Base-by-base conservation (phyloP, 148 eudicot genomes). In the Chenopodium formosanum region DNA sequence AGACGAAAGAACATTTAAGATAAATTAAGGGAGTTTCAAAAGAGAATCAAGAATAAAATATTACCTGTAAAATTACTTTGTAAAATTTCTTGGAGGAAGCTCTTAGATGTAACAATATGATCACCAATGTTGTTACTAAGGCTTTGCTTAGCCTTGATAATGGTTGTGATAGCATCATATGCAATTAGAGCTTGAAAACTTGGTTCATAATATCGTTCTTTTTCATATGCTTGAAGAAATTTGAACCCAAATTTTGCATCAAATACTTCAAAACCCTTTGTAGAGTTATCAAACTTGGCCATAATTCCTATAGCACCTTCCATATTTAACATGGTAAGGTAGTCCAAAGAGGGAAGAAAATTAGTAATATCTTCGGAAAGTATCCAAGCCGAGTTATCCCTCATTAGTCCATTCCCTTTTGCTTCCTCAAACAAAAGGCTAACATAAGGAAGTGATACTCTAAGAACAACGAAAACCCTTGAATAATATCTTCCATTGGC, bases 121-220 rank as follows among this genome's bases (percentile, higher is more conserved):
- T 81, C 25, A 4, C 25, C 40, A 1, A 63, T 72, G 0, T 4
- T 63, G 20, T 19, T 81, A 9, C 65, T 67, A 10, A 80, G 50
- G 34, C 74, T 69, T 32, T 73, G 27, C n/a, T 79, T 16, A 37
- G 90, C 90, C 19, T 56, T 53, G 7, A 62, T 31, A 74, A 88
- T 71, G 22, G 86, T 53, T 20, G 58, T 81, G 34, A 90, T 71
- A n/a, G 83, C 76, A 58, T 90, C 89, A 53, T 87, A 88, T 17
- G 91, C 89, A 37, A 85, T 82, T 52, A 90, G 58, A 52, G 89
- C 89, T 69, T 85, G 84, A 74, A 85, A 82, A 67, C 87, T 83
- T 1, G 90, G 85, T 69, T 80, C 80, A 19, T 56, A 31, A 75
- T 83, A 14, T 12, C 64, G 65, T 56, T 90, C 90, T 20, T 83